Evolutionary conservation across 306 rosid genomes (phyloP).

Genomic region (Comarum palustre): DNA sequence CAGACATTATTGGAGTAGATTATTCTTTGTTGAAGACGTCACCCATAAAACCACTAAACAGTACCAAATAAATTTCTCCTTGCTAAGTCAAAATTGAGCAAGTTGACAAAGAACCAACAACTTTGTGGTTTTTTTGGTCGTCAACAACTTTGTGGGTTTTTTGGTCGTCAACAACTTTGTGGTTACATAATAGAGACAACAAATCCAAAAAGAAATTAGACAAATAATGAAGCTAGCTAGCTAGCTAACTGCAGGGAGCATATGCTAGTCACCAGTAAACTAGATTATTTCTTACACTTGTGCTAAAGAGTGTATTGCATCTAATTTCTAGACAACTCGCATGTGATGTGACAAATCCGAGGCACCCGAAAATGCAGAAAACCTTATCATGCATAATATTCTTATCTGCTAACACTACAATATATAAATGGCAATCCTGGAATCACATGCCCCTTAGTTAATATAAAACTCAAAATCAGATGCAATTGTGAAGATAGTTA

Average conservation of each 20-base stretch:
- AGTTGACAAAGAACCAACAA: neutral
- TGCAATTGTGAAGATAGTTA: neutral
- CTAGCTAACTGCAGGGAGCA: neutral
- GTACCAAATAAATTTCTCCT: neutral
- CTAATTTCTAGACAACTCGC: slow-evolving; percentile 9
- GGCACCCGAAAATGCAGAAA: neutral
- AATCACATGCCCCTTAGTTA: slow-evolving; percentile 8
- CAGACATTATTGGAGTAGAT: slow-evolving; percentile 7
- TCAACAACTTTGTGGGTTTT: too few species aligned
- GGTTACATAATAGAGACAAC: neutral
- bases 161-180: neutral
- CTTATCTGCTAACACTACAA: neutral
- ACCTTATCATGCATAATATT: neutral
- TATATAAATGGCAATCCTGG: neutral
- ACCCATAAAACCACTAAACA: neutral
- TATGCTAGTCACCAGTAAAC: neutral
- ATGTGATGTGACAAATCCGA: slow-evolving; percentile 16
- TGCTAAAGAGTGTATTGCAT: neutral
- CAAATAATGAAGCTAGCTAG: neutral
- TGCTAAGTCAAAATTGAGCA: neutral
- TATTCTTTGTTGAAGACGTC: neutral
- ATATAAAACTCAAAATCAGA: neutral
- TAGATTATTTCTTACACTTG: neutral
- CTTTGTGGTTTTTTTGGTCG: neutral
- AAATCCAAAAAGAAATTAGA: slow-evolving; percentile 1